phyloP scores from a whole-genome alignment of 768 basidiomycete species.

The Auricularia cornea region DNA sequence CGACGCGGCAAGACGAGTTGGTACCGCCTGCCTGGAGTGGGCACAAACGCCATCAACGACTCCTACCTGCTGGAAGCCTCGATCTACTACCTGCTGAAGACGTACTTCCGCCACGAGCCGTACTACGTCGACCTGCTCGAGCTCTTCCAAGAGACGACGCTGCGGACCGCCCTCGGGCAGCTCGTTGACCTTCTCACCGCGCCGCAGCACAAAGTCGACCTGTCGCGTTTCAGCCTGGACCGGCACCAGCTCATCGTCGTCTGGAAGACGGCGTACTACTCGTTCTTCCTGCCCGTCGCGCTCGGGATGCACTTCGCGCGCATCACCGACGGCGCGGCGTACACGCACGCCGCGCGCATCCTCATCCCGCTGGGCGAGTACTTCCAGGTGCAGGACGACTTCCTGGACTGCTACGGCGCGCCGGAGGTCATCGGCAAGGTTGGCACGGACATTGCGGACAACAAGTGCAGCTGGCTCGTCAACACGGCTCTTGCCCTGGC shows the following conservation, averaged over 20 bases:
- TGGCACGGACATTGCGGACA: constrained; percentile 96
- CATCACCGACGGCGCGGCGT: constrained; percentile 50
- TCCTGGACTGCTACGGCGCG: constrained; percentile 83
- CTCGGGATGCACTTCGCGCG: constrained; percentile 76
- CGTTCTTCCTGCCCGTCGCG: constrained; percentile 97
- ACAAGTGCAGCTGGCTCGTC: constrained; percentile 97
- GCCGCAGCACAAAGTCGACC: constrained; percentile 80
- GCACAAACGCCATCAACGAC: constrained; percentile 90
- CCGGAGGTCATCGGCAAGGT: constrained; percentile 93
- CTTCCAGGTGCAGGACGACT: constrained; percentile 98
- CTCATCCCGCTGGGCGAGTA: constrained; percentile 92
- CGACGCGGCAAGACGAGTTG: constrained; percentile 93
- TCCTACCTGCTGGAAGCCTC: constrained; percentile 92
- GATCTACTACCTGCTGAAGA: constrained; percentile 85
- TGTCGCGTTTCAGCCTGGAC: constrained; percentile 81
- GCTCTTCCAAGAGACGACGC: constrained; percentile 73
- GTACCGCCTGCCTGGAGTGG: constrained; percentile 66
- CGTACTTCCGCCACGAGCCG: constrained; percentile 67
- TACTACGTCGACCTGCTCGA: constrained; percentile 90
- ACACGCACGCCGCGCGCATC: constrained; percentile 68
- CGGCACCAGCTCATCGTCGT: constrained; percentile 91
- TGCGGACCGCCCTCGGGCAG: constrained; percentile 94
- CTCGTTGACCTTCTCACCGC: constrained; percentile 94
- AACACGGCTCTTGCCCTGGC: constrained; percentile 68
- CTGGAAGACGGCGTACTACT: constrained; percentile 97